Base-by-base conservation (phyloP, 2,329 filamentous ascomycete genomes). In the Aspergillus texensis region DNA sequence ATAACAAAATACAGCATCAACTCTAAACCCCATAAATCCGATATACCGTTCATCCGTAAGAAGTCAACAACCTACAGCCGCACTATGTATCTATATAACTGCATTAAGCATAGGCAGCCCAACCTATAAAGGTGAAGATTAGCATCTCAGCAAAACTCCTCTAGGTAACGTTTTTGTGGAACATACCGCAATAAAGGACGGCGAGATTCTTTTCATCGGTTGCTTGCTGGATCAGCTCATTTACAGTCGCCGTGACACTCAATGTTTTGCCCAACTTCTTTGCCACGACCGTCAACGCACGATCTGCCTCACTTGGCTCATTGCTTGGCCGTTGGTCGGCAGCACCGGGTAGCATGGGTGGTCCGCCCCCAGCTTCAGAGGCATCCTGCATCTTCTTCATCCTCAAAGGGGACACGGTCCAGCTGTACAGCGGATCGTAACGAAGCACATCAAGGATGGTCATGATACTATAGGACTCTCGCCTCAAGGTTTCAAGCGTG, bases 381-480 rank as follows among this genome's bases (percentile, higher is more conserved):
- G 78, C 77, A 45, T 89, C 86, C 72, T 90, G 88, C 84, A 91
- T 89, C 60, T 85, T 84, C 75, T 87, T 88, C 61, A 88, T 85
- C 56, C 88, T 84, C 19, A 89, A 77, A 0, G 88, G 87, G 12
- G 92, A 95, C 61, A 97, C 89, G 41, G 92, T 94, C 95, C 95
- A 99, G 65, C 89, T 95, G 77, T 98, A 96, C 65, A 99, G 81
- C 1, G 95, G 96, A 83, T 99, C 95, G 78, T 97, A 98, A n/a
- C 96, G 91, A 63, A 99, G 82, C 26, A 99, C 96, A 74, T 99
- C 96, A 24, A 99, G 87, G 59, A 99, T 93, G 0, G 95, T 98
- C 94, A 97, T 98, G 80, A 99, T 99, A 52, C 91, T 94, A 75
- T 97, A 96, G 14, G 92, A 92, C 76, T 99, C 95, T 71, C 96